Conservation (phyloP, 257 asterid species). For the Primulina tabacum region DNA sequence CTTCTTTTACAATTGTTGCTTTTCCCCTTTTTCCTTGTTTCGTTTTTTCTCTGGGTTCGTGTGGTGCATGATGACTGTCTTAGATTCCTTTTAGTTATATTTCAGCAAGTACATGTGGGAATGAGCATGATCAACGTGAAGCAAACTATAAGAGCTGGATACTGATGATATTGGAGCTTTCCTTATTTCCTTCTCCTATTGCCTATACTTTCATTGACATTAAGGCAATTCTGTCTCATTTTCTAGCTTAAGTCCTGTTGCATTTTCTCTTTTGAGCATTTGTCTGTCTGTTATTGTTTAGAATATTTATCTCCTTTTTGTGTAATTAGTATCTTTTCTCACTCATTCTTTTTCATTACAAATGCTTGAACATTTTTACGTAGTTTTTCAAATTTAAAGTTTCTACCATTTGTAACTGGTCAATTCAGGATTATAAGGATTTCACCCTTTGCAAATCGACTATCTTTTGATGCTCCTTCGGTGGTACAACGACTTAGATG, state of each 20-base stretch:
- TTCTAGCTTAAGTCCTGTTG: constrained; percentile 8
- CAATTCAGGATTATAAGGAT: constrained; percentile 75
- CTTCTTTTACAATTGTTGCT: neutral
- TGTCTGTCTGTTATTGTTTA: constrained; percentile 5
- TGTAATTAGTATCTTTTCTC: constrained; percentile 6
- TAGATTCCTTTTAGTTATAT: constrained; percentile 14
- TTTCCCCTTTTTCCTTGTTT: neutral
- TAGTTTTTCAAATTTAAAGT: constrained; percentile 20
- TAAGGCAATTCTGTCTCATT: constrained; percentile 9
- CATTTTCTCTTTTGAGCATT: neutral
- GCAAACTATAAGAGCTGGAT: neutral
- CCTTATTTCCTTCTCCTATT: constrained; percentile 4
- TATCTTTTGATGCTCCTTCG: constrained; percentile 89
- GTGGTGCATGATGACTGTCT: constrained; percentile 5
- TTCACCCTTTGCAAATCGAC: constrained; percentile 92
- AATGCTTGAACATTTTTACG: constrained; percentile 15
- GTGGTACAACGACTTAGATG: constrained; percentile 87
- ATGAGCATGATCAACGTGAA: neutral
- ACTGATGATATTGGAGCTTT: constrained; percentile 15
- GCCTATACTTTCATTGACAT: neutral
- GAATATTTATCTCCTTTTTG: constrained; percentile 1
- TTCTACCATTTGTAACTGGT: constrained; percentile 16
- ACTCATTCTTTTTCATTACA: constrained; percentile 3
- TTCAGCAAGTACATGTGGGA: constrained; percentile 7
- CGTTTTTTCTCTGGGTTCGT: constrained; percentile 11